These are phyloP conservation scores for Sanghuangporus baumii DNA, from an alignment of 1,284 basidiomycete species.

Conservation along the genomic window DNA sequence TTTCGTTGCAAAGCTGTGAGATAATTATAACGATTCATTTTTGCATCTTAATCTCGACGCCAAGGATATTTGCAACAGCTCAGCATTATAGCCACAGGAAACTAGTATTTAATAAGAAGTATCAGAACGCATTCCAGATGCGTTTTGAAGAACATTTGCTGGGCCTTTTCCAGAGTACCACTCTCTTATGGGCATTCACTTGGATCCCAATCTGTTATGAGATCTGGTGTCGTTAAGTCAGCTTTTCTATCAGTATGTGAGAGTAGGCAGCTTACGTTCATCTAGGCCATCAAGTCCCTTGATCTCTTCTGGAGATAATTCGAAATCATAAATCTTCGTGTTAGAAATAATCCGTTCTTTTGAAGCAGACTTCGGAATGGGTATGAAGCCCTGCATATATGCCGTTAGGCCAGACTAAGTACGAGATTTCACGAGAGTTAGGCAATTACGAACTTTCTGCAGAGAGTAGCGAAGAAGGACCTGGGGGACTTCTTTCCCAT, in stretches of 20 bases:
- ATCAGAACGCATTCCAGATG: too few relatives aligned
- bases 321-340: slow-evolving; percentile 65
- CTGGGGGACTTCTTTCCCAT: slow-evolving; percentile 51
- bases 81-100: too few relatives aligned
- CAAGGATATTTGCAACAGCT: too few relatives aligned
- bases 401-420: neutral
- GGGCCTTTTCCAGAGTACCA: neutral
- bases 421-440: neutral
- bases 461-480: slow-evolving; percentile 66
- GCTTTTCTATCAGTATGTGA: neutral
- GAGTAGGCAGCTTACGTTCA: slow-evolving; percentile 31
- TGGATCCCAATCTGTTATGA: slow-evolving; percentile 20
- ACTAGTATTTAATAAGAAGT: too few relatives aligned
- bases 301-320: slow-evolving; percentile 60
- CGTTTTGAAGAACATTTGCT: too few relatives aligned
- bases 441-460: slow-evolving; percentile 49
- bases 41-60: too few relatives aligned
- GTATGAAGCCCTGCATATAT: slow-evolving; percentile 45
- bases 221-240: slow-evolving; percentile 11
- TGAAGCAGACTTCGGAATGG: slow-evolving; percentile 73
- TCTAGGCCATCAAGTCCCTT: slow-evolving; percentile 54
- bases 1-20: neutral
- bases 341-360: slow-evolving; percentile 66
- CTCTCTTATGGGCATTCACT: slow-evolving; percentile 10
- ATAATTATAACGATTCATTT: too few relatives aligned